Evolutionary conservation across 2,329 filamentous ascomycete genomes (phyloP).

Genomic region (Diaporthe sp.): DNA sequence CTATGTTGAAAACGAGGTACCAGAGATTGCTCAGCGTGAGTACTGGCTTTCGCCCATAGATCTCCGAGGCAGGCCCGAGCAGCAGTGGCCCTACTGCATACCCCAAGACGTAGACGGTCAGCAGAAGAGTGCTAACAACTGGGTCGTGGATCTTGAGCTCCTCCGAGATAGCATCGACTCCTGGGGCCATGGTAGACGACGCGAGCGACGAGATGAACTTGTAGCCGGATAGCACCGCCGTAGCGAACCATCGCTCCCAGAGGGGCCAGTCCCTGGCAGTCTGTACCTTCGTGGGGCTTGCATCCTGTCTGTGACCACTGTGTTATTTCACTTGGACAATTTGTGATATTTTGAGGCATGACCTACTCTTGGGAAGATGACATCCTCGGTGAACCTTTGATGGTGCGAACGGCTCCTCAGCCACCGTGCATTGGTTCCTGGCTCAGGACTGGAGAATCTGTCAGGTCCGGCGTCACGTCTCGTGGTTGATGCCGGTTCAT

Average conservation of each 20-base stretch:
- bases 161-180: neutral
- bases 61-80: slow-evolving; percentile 9
- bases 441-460: neutral
- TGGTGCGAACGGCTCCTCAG: neutral
- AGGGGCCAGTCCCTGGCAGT: slow-evolving; percentile 7
- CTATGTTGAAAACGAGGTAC: slow-evolving; percentile 22
- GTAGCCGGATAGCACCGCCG: slow-evolving; percentile 2
- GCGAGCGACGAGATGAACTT: slow-evolving; percentile 20
- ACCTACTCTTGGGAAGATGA: neutral
- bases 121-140: neutral
- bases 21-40: slow-evolving; percentile 13
- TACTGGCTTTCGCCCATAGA: slow-evolving; percentile 5
- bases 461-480: neutral
- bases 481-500: neutral
- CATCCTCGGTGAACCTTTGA: neutral
- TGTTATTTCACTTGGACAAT: neutral
- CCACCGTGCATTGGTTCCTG: neutral
- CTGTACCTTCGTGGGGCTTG: neutral
- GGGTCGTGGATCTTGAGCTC: neutral
- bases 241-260: slow-evolving; percentile 23
- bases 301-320: neutral
- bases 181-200: slow-evolving; percentile 7
- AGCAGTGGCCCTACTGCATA: slow-evolving; percentile 20
- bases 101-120: slow-evolving; percentile 7
- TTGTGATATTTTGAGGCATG: neutral